Percentiles rank a stretch among this genome's conserved stretches.
phyloP scores from a whole-genome alignment of 2,329 filamentous ascomycete species.

The Hymenoscyphus scutula region DNA sequence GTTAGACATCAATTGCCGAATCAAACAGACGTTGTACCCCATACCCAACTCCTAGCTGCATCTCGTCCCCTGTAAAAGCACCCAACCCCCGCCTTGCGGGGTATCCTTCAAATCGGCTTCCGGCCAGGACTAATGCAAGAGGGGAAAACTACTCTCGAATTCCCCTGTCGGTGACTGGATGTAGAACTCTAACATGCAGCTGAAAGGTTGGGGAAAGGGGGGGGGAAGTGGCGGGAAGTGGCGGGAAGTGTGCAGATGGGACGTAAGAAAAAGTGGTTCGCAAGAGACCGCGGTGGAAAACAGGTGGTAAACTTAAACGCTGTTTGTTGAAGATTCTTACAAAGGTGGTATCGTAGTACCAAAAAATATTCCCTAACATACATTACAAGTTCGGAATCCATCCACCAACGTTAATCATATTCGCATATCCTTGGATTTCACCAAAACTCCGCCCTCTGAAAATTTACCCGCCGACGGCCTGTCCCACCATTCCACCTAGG shows the following conservation, averaged over 20 bases:
- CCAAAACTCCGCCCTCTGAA: not conserved
- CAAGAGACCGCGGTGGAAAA: not conserved
- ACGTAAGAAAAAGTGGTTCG: not conserved
- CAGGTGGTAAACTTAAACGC: not conserved
- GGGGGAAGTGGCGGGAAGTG: not conserved
- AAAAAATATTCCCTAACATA: not conserved
- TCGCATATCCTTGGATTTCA: not conserved
- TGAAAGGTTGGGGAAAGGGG: not conserved
- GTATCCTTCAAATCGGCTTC: not conserved
- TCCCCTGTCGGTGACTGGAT: not conserved
- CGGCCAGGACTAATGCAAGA: not conserved
- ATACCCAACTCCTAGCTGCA: not conserved
- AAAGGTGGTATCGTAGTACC: not conserved
- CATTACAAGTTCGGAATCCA: not conserved
- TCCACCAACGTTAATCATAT: not conserved
- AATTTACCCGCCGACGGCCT: conserved; percentile 24
- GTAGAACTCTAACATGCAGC: not conserved
- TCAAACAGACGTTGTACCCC: not conserved
- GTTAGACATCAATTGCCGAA: not conserved
- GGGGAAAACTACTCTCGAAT: conserved; percentile 1
- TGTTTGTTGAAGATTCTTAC: not conserved
- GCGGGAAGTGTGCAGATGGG: not conserved
- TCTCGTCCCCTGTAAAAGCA: not conserved
- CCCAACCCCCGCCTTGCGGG: not conserved
- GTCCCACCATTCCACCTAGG: conserved; percentile 32